These are phyloP conservation scores for Cymbopogon flexuosus DNA, from an alignment of 202 grass and related monocot genomes.

Conservation along the genomic window DNA sequence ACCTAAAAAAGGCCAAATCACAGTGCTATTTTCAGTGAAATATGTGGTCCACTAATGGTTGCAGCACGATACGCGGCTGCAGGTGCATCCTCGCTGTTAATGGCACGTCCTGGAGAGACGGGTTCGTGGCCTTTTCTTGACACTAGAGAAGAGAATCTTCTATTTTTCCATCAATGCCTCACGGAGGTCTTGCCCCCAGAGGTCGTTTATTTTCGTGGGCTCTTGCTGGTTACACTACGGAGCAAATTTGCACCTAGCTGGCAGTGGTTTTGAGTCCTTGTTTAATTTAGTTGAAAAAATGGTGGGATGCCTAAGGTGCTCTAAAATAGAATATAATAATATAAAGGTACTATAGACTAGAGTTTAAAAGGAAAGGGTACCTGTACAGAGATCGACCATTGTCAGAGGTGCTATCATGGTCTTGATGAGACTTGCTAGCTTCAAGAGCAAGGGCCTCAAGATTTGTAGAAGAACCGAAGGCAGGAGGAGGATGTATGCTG, in stretches of 20 bases:
- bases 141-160: background rate
- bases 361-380: constrained; percentile 5
- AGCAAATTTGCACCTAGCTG: background rate
- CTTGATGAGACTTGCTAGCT: constrained; percentile 58
- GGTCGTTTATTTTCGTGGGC: background rate
- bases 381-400: constrained; percentile 39
- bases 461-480: constrained; percentile 91
- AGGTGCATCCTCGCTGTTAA: background rate
- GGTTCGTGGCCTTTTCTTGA: background rate
- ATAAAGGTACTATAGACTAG: background rate
- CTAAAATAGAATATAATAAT: background rate
- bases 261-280: background rate
- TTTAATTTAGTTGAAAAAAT: background rate
- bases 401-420: constrained; percentile 57
- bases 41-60: background rate
- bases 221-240: background rate
- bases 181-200: background rate
- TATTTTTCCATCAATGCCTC: background rate
- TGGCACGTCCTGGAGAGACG: background rate
- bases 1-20: background rate
- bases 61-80: background rate
- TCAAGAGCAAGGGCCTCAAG: constrained; percentile 84
- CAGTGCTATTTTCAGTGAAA: background rate
- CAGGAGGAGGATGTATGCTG: constrained; percentile 83
- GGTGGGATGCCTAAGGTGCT: background rate